phyloP scores from a whole-genome alignment of 140 eudicot species.

The Cichorium intybus region DNA sequence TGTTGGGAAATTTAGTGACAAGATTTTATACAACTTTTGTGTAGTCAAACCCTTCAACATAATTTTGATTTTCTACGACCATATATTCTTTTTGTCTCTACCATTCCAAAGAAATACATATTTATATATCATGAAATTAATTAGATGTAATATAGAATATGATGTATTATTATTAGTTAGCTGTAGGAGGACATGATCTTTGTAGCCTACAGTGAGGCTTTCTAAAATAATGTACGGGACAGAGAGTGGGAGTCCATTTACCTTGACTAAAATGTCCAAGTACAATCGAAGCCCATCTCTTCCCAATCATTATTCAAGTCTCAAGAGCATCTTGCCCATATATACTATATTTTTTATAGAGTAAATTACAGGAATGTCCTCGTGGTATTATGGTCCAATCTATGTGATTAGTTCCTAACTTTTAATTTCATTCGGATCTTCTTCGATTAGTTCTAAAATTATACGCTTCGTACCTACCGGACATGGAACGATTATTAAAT shows the following conservation, averaged over 20 bases:
- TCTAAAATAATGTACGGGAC: not conserved
- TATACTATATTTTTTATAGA: not conserved
- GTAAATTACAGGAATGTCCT: too few species aligned
- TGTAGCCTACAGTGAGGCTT: conserved; percentile 13
- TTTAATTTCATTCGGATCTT: too few species aligned
- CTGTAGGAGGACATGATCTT: not conserved
- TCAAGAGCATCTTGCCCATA: not conserved
- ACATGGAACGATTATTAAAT: too few species aligned
- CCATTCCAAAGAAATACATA: not conserved
- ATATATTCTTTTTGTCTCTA: conserved; percentile 20
- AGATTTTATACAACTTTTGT: conserved; percentile 28
- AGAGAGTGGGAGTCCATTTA: not conserved
- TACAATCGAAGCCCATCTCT: conserved; percentile 20
- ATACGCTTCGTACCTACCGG: too few species aligned
- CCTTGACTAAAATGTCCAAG: conserved; percentile 2
- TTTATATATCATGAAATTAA: not conserved
- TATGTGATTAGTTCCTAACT: too few species aligned
- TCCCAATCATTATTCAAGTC: not conserved
- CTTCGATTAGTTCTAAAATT: too few species aligned
- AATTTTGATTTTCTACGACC: conserved; percentile 13
- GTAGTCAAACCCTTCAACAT: conserved; percentile 16
- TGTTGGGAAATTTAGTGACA: conserved; percentile 18
- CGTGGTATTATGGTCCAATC: too few species aligned
- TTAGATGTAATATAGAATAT: not conserved
- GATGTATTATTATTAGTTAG: conserved; percentile 8